Evolutionary conservation across 1,284 basidiomycete genomes (phyloP), one percentile per base, ranked within the genome.

Genomic region (Boletellus dicymbophilus): DNA sequence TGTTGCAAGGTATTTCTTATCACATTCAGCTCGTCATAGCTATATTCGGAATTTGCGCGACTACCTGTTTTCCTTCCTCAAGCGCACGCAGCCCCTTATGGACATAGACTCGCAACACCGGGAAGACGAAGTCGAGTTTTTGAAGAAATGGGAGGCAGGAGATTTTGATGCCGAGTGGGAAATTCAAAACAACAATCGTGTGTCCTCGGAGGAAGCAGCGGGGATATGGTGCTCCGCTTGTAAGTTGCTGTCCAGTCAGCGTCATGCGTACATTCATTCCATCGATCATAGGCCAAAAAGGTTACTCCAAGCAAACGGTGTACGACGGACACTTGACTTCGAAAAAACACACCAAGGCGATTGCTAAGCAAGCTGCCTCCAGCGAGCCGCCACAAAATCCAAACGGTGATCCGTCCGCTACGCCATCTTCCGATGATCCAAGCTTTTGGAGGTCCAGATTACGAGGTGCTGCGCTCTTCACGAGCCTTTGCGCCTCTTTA

Each of bases 151-250:
- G 97, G 86, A 88, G 37, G 80, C 78, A 6, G 84, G 82, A 15
- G 81, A 88, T 58, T 75, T 95, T 4, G 69, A 78, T 20, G 76
- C 71, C 5, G 85, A 82, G 7, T 99, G 97, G 96, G 81, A 86
- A 58, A 82, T 85, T 38, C 70, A 59, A 11, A 68, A 68, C 41
- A 60, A 62, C 12, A 81, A 79, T 58, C 54, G 55, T 28, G 51
- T 54, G 21, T 58, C 66, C 28, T 75, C 75, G 58, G 75, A 74
- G 39, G 76, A 70, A 37, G 65, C 67, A 11, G 71, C 64, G 10
- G 93, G 93, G 1, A 93, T 98, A 50, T 99, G 96, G 96, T 99
- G 97, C 77, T 78, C 87, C 41, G 92, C 94, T 47, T 99, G 95
- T 94, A 73, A 73, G 93, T 80, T 47, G 30, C 49, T 50, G 50